phyloP scores from a whole-genome alignment of 73 alveolate genomes.

The Durusdinium trenchii region DNA sequence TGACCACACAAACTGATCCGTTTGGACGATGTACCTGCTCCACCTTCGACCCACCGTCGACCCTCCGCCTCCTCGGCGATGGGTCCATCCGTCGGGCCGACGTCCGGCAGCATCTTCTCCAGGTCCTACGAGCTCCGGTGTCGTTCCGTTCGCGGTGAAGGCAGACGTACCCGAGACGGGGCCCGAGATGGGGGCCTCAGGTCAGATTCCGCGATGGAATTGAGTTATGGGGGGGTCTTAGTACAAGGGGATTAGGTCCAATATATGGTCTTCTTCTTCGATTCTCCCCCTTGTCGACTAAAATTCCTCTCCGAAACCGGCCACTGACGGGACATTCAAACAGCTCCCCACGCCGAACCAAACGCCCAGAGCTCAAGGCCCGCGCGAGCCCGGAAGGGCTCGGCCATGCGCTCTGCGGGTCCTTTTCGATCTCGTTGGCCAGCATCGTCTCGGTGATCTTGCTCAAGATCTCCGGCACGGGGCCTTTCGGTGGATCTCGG shows the following conservation, averaged over 20 bases:
- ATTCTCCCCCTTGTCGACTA: too few relatives aligned
- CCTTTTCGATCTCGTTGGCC: constrained; percentile 47
- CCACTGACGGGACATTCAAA: too few relatives aligned
- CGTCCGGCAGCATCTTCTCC: constrained; percentile 58
- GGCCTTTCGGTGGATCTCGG: constrained; percentile 1
- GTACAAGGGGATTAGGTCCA: not conserved
- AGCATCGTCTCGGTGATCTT: constrained; percentile 68
- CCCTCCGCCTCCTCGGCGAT: constrained; percentile 38
- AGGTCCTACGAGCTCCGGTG: too few relatives aligned
- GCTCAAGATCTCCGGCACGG: constrained; percentile 55
- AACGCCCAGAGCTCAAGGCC: too few relatives aligned
- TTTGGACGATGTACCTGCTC: not conserved
- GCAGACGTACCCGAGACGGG: too few relatives aligned
- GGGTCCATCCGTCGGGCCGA: constrained; percentile 56
- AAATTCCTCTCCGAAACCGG: too few relatives aligned
- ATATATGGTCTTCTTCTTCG: not conserved
- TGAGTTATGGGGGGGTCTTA: not conserved
- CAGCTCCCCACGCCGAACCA: too few relatives aligned
- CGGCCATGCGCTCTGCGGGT: too few relatives aligned
- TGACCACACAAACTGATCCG: too few relatives aligned
- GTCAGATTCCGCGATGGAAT: not conserved
- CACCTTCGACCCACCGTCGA: not conserved
- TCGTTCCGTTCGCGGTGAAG: too few relatives aligned
- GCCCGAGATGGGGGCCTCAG: too few relatives aligned
- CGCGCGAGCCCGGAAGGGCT: too few relatives aligned